A percentile compares a stretch with the other conserved stretches of the same genome.
These are phyloP conservation scores for Tremella mesenterica DNA, from an alignment of 768 basidiomycete species.

Conservation along the genomic window DNA sequence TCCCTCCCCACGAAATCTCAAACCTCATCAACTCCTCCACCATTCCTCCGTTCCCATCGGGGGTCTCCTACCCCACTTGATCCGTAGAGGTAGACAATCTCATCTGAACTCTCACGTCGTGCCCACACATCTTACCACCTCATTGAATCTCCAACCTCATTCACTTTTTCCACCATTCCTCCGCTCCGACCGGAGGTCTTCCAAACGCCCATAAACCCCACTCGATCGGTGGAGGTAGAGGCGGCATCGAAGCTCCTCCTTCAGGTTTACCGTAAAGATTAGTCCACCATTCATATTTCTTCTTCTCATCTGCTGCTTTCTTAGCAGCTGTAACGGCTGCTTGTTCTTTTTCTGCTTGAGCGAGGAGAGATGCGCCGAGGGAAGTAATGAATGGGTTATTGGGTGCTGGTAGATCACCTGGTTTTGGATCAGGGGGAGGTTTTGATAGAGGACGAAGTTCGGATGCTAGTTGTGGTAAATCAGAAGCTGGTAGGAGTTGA, in stretches of 20 bases:
- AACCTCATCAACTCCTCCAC: too few relatives aligned
- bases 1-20: too few relatives aligned
- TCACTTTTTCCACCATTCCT: background rate
- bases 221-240: background rate
- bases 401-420: background rate
- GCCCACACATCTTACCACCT: too few relatives aligned
- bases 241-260: background rate
- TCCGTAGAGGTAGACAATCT: too few relatives aligned
- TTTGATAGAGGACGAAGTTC: background rate
- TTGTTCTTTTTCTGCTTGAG: background rate
- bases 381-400: background rate
- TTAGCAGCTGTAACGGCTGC: background rate
- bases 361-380: background rate
- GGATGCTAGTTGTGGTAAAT: background rate
- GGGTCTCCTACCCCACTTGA: too few relatives aligned
- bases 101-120: too few relatives aligned
- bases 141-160: too few relatives aligned
- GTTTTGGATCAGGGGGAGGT: background rate
- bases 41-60: too few relatives aligned
- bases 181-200: background rate
- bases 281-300: background rate
- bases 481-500: background rate
- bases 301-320: background rate
- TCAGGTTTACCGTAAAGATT: background rate
- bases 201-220: background rate